Evolutionary conservation across 306 rosid genomes (phyloP).

Genomic region (Chamaecrista fasciculata): DNA sequence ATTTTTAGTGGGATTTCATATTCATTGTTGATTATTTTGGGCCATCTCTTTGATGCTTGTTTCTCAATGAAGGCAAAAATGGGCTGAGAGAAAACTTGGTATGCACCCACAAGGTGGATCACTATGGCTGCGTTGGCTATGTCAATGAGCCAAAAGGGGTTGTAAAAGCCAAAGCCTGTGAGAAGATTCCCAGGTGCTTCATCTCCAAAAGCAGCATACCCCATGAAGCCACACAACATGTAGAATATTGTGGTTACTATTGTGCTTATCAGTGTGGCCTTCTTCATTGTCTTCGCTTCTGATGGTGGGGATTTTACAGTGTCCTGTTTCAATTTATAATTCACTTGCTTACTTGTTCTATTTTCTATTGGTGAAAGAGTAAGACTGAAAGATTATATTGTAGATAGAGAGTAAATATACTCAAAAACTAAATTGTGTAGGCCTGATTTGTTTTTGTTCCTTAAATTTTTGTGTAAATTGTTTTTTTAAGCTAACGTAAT

Average conservation of each 20-base stretch:
- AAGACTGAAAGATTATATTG: too few species aligned
- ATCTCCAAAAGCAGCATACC: slow-evolving; percentile 88
- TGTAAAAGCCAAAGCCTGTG: slow-evolving; percentile 80
- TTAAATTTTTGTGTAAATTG: too few species aligned
- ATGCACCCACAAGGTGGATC: slow-evolving; percentile 79
- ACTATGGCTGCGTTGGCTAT: slow-evolving; percentile 85
- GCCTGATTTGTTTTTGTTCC: too few species aligned
- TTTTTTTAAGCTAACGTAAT: too few species aligned
- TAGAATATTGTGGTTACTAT: slow-evolving; percentile 67
- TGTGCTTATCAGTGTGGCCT: slow-evolving; percentile 55
- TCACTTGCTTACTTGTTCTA: too few species aligned
- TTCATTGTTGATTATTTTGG: slow-evolving; percentile 40
- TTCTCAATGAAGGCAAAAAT: slow-evolving; percentile 71
- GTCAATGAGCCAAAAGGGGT: slow-evolving; percentile 80
- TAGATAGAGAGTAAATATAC: too few species aligned
- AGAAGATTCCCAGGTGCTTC: slow-evolving; percentile 74
- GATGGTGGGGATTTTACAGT: slow-evolving; percentile 80
- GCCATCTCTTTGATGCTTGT: slow-evolving; percentile 40
- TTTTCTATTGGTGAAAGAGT: too few species aligned
- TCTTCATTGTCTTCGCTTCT: slow-evolving; percentile 84
- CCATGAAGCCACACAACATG: slow-evolving; percentile 75
- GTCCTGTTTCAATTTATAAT: too few species aligned
- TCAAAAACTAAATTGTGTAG: too few species aligned
- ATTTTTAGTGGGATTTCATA: slow-evolving; percentile 33
- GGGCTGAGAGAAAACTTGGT: slow-evolving; percentile 82